phyloP scores from a whole-genome alignment of 192 early-diverging fungal species.

The Backusella morwellensis region DNA sequence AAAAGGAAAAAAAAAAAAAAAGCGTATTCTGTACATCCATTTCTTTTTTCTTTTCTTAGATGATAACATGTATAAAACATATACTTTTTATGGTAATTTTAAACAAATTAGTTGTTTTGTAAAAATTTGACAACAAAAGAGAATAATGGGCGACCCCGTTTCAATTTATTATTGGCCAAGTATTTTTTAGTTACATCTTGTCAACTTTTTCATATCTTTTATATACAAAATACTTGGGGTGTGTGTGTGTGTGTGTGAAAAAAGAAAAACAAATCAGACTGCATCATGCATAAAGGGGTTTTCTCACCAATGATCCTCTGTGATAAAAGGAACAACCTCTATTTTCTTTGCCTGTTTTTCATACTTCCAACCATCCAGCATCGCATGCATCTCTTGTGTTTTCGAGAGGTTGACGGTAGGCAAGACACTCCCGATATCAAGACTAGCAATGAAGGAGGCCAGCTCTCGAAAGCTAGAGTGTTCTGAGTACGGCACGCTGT shows the following conservation, averaged over 20 bases:
- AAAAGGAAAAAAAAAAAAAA: too few relatives aligned
- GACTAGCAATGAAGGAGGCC: conserved; percentile 67
- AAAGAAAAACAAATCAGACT: not conserved
- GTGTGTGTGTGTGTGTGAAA: not conserved
- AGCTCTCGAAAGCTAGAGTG: conserved; percentile 90
- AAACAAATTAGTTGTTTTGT: too few relatives aligned
- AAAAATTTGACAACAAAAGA: too few relatives aligned
- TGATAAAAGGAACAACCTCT: not conserved
- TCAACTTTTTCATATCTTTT: too few relatives aligned
- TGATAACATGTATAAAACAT: too few relatives aligned
- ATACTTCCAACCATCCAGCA: not conserved
- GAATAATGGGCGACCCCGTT: too few relatives aligned
- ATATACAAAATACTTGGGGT: too few relatives aligned
- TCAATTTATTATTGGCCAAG: too few relatives aligned
- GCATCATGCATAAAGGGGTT: not conserved
- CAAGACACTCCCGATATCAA: conserved; percentile 56
- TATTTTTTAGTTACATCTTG: too few relatives aligned
- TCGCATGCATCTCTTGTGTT: not conserved
- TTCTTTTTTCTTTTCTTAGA: too few relatives aligned
- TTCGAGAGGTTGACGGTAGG: conserved; percentile 68
- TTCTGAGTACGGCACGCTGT: conserved; percentile 88
- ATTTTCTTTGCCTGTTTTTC: conserved; percentile 1
- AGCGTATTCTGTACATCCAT: too few relatives aligned
- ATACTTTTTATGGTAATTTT: too few relatives aligned
- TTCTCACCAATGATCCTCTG: conserved; percentile 10